phyloP scores from a whole-genome alignment of 306 rosid species.

The Vicia villosa region DNA sequence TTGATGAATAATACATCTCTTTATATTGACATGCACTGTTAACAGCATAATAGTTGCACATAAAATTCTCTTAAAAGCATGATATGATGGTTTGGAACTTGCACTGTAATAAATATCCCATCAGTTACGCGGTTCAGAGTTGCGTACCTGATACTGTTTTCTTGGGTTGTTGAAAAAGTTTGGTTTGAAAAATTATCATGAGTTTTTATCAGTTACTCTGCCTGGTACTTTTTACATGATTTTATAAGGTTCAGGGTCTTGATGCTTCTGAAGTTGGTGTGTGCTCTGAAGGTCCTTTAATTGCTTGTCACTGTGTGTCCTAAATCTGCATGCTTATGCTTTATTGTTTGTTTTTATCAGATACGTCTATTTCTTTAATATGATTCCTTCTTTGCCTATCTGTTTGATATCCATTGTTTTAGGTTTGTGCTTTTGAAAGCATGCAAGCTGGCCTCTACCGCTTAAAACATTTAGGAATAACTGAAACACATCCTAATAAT shows the following conservation, averaged over 20 bases:
- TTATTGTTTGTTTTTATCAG: constrained; percentile 10
- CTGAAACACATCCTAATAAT: constrained; percentile 77
- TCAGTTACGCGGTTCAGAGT: constrained; percentile 4
- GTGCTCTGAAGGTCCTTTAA: constrained; percentile 8
- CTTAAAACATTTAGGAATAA: constrained; percentile 90
- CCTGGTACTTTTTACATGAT: constrained; percentile 1
- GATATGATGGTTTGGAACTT: constrained; percentile 3
- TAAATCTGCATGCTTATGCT: constrained; percentile 3
- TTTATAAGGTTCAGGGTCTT: constrained; percentile 20
- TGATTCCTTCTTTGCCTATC: constrained; percentile 17
- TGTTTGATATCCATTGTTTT: constrained; percentile 31
- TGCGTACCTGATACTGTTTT: constrained; percentile 15
- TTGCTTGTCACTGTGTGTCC: constrained; percentile 9
- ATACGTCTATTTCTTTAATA: constrained; percentile 2
- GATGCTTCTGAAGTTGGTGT: constrained; percentile 26
- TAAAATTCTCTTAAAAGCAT: constrained; percentile 11
- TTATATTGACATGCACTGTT: constrained; percentile 27
- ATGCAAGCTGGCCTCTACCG: constrained; percentile 98
- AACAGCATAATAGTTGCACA: constrained; percentile 9
- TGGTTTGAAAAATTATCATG: background rate
- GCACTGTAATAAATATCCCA: constrained; percentile 3
- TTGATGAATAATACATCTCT: constrained; percentile 20
- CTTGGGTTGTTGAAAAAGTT: constrained; percentile 15
- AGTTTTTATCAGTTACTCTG: background rate
- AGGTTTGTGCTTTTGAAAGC: constrained; percentile 97